These are phyloP conservation scores for Leptodermis oblonga DNA, from an alignment of 257 asterid species.

Conservation along the genomic window DNA sequence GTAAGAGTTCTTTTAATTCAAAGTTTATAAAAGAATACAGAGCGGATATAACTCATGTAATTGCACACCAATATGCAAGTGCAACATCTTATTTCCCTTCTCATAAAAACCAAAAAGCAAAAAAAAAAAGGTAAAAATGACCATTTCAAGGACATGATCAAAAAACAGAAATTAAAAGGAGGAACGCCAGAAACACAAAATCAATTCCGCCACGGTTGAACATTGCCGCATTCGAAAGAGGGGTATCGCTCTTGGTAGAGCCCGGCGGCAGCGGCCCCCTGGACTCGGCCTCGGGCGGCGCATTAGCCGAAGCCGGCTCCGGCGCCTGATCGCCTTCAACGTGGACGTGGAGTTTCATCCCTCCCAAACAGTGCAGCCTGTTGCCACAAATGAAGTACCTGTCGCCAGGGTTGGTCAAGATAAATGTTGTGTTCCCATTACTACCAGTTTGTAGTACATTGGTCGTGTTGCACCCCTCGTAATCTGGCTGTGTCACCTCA, in stretches of 20 bases:
- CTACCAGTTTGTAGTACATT: slow-evolving; percentile 55
- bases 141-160: background rate
- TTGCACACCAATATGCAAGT: no score
- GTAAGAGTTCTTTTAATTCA: no score
- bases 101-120: background rate
- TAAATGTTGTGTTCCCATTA: slow-evolving; percentile 55
- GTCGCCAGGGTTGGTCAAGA: slow-evolving; percentile 47
- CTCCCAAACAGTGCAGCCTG: slow-evolving; percentile 69
- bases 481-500: slow-evolving; percentile 48
- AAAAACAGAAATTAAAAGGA: slow-evolving; percentile 21
- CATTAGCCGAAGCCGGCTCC: slow-evolving; percentile 26
- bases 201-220: slow-evolving; percentile 5
- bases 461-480: slow-evolving; percentile 60
- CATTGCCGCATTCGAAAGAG: slow-evolving; percentile 27
- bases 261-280: slow-evolving; percentile 34
- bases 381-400: slow-evolving; percentile 64
- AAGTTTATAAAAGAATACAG: no score
- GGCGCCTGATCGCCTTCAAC: slow-evolving; percentile 22
- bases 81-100: no score
- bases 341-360: slow-evolving; percentile 68
- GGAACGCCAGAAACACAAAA: slow-evolving; percentile 5
- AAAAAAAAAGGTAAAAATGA: no score
- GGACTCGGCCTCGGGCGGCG: slow-evolving; percentile 32
- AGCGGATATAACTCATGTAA: no score
- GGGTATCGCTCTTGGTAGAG: slow-evolving; percentile 51